These are phyloP conservation scores for Fusarium redolens DNA, from an alignment of 2,329 filamentous ascomycete species.

Conservation along the genomic window DNA sequence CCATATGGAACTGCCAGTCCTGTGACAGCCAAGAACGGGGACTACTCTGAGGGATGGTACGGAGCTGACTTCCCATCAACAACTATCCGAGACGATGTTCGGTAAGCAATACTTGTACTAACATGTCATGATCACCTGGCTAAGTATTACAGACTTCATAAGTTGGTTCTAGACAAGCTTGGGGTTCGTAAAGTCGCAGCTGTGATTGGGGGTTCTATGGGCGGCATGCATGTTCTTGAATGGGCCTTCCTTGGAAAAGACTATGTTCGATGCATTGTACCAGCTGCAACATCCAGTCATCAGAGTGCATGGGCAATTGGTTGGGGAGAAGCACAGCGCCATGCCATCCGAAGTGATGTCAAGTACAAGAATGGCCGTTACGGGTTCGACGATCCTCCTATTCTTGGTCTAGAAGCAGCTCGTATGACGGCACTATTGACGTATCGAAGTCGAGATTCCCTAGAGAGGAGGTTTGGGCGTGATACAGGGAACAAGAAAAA, in stretches of 20 bases:
- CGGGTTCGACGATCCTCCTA: accelerated
- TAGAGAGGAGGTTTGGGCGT: not conserved
- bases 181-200: not conserved
- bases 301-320: not conserved
- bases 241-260: not conserved
- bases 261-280: not conserved
- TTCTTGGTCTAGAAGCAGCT: not conserved
- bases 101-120: not conserved
- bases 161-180: not conserved
- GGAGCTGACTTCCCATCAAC: not conserved
- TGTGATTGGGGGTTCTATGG: not conserved
- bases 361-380: not conserved
- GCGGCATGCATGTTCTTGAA: not conserved
- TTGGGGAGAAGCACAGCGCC: not conserved
- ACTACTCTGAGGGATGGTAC: not conserved
- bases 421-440: not conserved
- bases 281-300: not conserved
- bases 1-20: not conserved
- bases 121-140: too few species aligned
- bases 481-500: not conserved
- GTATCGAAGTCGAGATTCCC: not conserved
- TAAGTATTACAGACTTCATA: not conserved
- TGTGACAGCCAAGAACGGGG: not conserved
- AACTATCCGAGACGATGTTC: not conserved
- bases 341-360: not conserved